Evolutionary conservation across 305 asterid genomes (phyloP), one percentile per base, ranked within the genome.

Genomic region (Euphrasia arctica): DNA sequence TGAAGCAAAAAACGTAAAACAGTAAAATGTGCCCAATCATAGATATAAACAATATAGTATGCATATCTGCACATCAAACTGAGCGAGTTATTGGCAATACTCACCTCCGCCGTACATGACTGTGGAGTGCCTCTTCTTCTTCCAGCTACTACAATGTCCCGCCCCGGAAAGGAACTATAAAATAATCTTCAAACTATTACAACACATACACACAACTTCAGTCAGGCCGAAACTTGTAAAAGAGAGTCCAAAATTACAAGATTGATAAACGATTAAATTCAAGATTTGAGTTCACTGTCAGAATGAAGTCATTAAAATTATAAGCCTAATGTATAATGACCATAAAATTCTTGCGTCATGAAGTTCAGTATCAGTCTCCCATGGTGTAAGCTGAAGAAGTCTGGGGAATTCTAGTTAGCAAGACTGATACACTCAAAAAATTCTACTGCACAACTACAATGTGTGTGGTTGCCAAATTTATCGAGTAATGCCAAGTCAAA

Each of bases 81-180:
- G 58, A 11, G 31, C 8, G 36, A 27, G 51, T 49, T 31, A 28
- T 48, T 60, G 31, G 31, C 13, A 39, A 3, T 13, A 62, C 70
- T 28, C 55, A 74, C 82, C 82, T 78, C 82, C 82, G 5, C 82
- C 82, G 56, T 78, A 78, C 82, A 78, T 78, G 65, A 56, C 65
- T 67, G 58, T 60, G 51, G 56, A 66, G 68, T 12, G 58, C 50
- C 42, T 36, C 63, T 45, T 43, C 55, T 55, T 62, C 58, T 4
- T 39, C 66, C 65, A 28, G 0, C 72, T n/a, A 27, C 66, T 14
- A 9, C 4, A 3, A 5, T 18, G 52, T 10, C 5, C 15, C 4
- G 18, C 52, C 52, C 2, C 50, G 13, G 11, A 47, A 47, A 47
- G 18, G 15, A 47, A 47, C 52, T 47, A 3, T 15, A 47, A 12